A percentile compares a stretch with the other conserved stretches of the same genome.
phyloP scores from a whole-genome alignment of 2,329 filamentous ascomycete genomes.

The Cladosporium sp. region DNA sequence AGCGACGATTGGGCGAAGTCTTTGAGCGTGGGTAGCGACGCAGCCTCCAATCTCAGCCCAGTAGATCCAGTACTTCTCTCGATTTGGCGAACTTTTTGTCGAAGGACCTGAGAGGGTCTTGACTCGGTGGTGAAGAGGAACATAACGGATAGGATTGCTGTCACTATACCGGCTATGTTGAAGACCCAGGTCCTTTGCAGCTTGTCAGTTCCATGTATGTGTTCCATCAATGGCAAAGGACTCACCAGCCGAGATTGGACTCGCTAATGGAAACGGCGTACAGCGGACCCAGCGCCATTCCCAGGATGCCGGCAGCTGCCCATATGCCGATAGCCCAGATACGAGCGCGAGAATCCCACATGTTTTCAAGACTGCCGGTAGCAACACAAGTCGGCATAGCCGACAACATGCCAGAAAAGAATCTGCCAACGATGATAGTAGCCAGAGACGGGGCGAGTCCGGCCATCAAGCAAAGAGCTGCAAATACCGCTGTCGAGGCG shows the following conservation, averaged over 20 bases:
- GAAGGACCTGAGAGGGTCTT: conserved; percentile 41
- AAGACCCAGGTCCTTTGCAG: conserved; percentile 42
- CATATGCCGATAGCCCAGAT: conserved; percentile 32
- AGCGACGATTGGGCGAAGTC: conserved; percentile 37
- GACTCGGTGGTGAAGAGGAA: conserved; percentile 40
- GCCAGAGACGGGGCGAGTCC: conserved; percentile 34
- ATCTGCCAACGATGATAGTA: conserved; percentile 38
- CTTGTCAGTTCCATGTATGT: not conserved
- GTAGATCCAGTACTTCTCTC: conserved; percentile 24
- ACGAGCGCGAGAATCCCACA: conserved; percentile 41
- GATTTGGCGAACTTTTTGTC: conserved; percentile 30
- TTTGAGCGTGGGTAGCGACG: conserved; percentile 34
- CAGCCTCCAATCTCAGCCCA: conserved; percentile 32
- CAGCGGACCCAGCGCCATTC: conserved; percentile 1
- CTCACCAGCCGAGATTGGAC: conserved; percentile 19
- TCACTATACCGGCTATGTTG: conserved; percentile 38
- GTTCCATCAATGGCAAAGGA: not conserved
- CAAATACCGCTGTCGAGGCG: conserved; percentile 30
- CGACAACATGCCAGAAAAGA: conserved; percentile 42
- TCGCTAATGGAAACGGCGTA: conserved; percentile 14
- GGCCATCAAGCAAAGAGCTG: conserved; percentile 35
- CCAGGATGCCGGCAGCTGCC: conserved; percentile 2
- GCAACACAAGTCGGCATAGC: conserved; percentile 46
- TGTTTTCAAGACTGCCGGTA: conserved; percentile 47
- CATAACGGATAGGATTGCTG: conserved; percentile 31